Evolutionary conservation across 345 rosid species (phyloP).

Genomic region (Balakata baccata): DNA sequence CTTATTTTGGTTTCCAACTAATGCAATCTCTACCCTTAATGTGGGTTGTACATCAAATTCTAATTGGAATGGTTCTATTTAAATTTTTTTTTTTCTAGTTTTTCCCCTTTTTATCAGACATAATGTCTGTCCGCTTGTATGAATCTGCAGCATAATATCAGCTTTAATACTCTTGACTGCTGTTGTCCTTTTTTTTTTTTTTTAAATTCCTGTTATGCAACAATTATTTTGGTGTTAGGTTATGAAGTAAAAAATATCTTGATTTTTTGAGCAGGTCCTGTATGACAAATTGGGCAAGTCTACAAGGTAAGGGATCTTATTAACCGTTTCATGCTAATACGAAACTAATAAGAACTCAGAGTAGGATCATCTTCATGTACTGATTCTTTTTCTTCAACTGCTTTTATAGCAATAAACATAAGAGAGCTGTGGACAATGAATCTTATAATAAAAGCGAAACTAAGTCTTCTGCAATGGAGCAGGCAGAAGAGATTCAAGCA

Average conservation of each 20-base stretch:
- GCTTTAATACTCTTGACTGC: background rate
- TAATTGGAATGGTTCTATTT: background rate
- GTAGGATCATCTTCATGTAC: background rate
- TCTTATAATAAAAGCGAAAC: constrained; percentile 20
- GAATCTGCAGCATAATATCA: background rate
- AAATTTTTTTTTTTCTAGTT: background rate
- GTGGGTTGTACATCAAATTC: background rate
- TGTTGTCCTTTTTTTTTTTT: background rate
- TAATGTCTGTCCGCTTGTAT: background rate
- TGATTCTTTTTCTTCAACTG: constrained; percentile 3
- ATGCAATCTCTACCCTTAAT: background rate
- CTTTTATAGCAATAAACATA: constrained; percentile 27
- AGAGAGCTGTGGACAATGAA: constrained; percentile 33
- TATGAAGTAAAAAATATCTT: background rate
- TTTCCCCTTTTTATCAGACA: background rate
- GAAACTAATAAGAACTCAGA: background rate
- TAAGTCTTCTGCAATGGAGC: constrained; percentile 32
- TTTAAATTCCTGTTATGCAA: background rate
- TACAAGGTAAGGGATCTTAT: constrained; percentile 27
- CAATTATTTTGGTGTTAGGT: background rate
- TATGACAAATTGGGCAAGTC: constrained; percentile 27
- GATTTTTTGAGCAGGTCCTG: constrained; percentile 28
- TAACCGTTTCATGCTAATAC: background rate
- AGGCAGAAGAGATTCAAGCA: constrained; percentile 40
- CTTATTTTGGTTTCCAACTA: background rate